Percentiles rank a stretch among this genome's conserved stretches.
Evolutionary conservation across 2,329 filamentous ascomycete species (phyloP).

Genomic region (Cytospora chrysosperma): DNA sequence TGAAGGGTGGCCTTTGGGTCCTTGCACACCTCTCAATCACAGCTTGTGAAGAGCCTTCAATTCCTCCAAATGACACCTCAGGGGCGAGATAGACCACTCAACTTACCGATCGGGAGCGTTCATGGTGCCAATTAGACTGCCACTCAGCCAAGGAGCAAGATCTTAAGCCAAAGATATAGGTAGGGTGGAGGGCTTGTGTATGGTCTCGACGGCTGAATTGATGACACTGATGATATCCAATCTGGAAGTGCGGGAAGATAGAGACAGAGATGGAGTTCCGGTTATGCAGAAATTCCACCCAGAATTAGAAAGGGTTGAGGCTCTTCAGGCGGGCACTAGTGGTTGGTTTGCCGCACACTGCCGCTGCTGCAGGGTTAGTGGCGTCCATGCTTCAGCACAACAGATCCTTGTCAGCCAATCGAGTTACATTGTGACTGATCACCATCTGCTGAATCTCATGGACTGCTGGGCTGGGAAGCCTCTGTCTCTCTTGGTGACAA

Average conservation of each 20-base stretch:
- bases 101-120: conserved; percentile 58
- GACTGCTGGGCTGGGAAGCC: neutral
- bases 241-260: neutral
- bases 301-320: conserved; percentile 12
- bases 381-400: neutral
- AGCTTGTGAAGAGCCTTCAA: neutral
- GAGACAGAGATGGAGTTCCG: neutral
- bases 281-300: neutral
- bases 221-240: neutral
- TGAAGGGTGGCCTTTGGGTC: neutral
- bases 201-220: neutral
- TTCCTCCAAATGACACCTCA: neutral
- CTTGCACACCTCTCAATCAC: neutral
- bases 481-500: neutral
- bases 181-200: neutral
- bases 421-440: neutral
- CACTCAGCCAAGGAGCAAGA: neutral
- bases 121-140: conserved; percentile 38
- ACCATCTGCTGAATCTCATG: too few relatives aligned
- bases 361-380: neutral
- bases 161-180: neutral
- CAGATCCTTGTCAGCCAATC: neutral
- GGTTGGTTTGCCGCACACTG: conserved; percentile 10
- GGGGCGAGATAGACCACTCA: neutral
- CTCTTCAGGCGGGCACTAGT: conserved; percentile 16